phyloP scores from a whole-genome alignment of 257 asterid genomes.

The Prunella vulgaris region DNA sequence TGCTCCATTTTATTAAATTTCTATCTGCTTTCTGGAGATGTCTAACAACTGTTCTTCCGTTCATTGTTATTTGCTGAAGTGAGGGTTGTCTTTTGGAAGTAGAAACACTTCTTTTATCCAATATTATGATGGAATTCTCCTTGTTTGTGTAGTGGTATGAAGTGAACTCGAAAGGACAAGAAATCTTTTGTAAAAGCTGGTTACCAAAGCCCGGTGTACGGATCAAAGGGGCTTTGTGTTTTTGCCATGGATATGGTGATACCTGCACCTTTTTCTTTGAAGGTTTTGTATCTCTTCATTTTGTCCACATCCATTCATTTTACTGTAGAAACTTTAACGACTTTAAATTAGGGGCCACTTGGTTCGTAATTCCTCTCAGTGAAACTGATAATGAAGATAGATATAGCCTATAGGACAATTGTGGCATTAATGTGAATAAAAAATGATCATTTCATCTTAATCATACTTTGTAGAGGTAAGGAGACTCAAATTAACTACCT shows the following conservation, averaged over 20 bases:
- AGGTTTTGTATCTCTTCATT: constrained; percentile 43
- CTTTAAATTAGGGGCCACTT: not conserved
- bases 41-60: not conserved
- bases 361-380: not conserved
- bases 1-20: not conserved
- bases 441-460: too few relatives aligned
- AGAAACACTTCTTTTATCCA: not conserved
- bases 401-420: too few relatives aligned
- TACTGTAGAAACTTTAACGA: not conserved
- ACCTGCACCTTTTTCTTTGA: constrained; percentile 99
- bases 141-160: constrained; percentile 74
- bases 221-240: constrained; percentile 85
- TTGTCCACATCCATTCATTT: not conserved
- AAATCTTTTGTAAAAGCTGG: constrained; percentile 93
- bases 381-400: not conserved
- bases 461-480: too few relatives aligned
- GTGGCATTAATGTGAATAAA: too few relatives aligned
- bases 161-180: constrained; percentile 71
- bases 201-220: constrained; percentile 83
- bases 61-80: not conserved
- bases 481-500: too few relatives aligned
- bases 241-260: constrained; percentile 98
- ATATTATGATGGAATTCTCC: not conserved
- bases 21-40: not conserved
- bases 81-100: not conserved